phyloP scores from a whole-genome alignment of 345 rosid genomes.

The Euphorbia pulcherrima region DNA sequence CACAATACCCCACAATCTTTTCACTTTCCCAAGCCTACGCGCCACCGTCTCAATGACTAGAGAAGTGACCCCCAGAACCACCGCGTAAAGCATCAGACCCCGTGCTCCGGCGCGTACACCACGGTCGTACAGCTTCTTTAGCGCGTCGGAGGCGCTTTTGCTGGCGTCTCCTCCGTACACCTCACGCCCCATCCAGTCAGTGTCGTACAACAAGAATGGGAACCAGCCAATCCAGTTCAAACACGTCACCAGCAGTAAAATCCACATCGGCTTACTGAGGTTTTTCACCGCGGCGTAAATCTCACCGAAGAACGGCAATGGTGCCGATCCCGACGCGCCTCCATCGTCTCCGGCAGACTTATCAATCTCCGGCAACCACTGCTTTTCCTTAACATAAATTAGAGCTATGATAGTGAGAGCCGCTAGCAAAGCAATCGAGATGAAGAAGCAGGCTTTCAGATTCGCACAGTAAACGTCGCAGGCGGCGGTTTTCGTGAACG shows the following conservation, averaged over 20 bases:
- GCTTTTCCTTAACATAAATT: slow-evolving; percentile 41
- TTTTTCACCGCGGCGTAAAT: slow-evolving; percentile 43
- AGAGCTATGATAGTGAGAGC: slow-evolving; percentile 42
- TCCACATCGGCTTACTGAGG: slow-evolving; percentile 64
- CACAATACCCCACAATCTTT: slow-evolving; percentile 64
- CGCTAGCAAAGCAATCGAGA: slow-evolving; percentile 53
- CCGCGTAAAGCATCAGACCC: slow-evolving; percentile 76
- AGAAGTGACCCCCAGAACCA: slow-evolving; percentile 62
- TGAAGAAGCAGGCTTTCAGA: slow-evolving; percentile 70
- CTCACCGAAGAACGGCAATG: slow-evolving; percentile 34
- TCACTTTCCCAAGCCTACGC: slow-evolving; percentile 46
- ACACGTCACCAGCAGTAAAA: slow-evolving; percentile 63
- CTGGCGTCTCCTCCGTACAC: slow-evolving; percentile 71
- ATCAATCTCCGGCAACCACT: slow-evolving; percentile 24
- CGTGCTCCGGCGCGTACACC: slow-evolving; percentile 80
- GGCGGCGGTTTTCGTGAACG: slow-evolving; percentile 63
- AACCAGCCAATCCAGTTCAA: slow-evolving; percentile 92
- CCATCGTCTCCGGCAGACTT: background rate
- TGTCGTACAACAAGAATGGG: slow-evolving; percentile 75
- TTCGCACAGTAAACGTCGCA: slow-evolving; percentile 86
- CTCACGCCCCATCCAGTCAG: slow-evolving; percentile 93
- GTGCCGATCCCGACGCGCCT: background rate
- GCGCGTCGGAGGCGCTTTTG: slow-evolving; percentile 14
- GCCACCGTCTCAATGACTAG: slow-evolving; percentile 46
- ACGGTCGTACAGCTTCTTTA: slow-evolving; percentile 39